phyloP scores from a whole-genome alignment of 306 rosid genomes.

The Comarum palustre region DNA sequence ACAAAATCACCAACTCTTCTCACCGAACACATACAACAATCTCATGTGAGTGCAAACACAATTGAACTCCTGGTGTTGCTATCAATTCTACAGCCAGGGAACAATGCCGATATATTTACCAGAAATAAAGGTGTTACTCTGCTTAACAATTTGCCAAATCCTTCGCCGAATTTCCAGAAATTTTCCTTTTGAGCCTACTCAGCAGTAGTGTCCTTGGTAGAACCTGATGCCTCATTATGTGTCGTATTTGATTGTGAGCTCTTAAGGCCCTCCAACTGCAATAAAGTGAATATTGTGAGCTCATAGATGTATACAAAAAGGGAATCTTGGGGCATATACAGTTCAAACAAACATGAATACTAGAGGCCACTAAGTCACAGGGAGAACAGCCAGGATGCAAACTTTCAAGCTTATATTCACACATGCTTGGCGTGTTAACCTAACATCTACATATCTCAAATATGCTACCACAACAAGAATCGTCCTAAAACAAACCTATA shows the following conservation, averaged over 20 bases:
- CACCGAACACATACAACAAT: background rate
- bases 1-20: conserved; percentile 5
- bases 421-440: background rate
- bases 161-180: conserved; percentile 25
- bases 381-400: background rate
- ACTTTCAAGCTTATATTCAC: background rate
- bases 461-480: background rate
- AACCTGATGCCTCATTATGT: conserved; percentile 22
- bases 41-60: background rate
- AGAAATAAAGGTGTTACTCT: background rate
- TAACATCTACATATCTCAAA: background rate
- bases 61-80: background rate
- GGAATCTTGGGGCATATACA: background rate
- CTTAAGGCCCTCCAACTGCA: conserved; percentile 72
- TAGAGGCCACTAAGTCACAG: background rate
- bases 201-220: conserved; percentile 53
- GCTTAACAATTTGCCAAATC: conserved; percentile 16
- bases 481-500: background rate
- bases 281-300: conserved; percentile 8
- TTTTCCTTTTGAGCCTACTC: conserved; percentile 49
- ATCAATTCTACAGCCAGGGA: conserved; percentile 1
- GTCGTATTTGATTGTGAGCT: conserved; percentile 20
- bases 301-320: background rate
- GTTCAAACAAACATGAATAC: background rate
- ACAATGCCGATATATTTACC: conserved; percentile 12